Conservation (phyloP, 345 rosid species). For the Eutrema yunnanense region DNA sequence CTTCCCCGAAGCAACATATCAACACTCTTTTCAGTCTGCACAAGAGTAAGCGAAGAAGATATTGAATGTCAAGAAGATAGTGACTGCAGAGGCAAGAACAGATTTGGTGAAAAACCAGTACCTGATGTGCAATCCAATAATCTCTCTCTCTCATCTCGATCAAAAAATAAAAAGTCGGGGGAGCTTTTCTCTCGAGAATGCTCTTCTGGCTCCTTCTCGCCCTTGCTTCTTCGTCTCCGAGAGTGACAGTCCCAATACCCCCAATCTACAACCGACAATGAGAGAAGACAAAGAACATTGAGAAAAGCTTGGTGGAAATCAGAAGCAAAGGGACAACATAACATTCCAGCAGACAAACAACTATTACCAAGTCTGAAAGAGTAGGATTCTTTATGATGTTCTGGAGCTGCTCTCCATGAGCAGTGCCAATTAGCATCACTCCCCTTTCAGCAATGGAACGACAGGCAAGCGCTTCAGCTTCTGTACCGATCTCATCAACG, state of each 20-base stretch:
- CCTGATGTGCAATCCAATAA: slow-evolving; percentile 58
- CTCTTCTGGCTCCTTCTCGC: slow-evolving; percentile 57
- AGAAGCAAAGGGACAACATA: not conserved
- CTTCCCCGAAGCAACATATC: slow-evolving; percentile 55
- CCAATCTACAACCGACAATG: slow-evolving; percentile 46
- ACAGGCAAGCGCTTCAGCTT: slow-evolving; percentile 63
- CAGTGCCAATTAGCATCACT: slow-evolving; percentile 61
- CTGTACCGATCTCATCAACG: slow-evolving; percentile 66
- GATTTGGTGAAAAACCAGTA: slow-evolving; percentile 3
- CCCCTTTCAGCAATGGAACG: slow-evolving; percentile 66
- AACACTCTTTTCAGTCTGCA: slow-evolving; percentile 66
- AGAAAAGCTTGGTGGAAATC: not conserved
- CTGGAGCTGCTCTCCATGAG: slow-evolving; percentile 61
- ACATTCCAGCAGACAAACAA: not conserved
- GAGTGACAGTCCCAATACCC: slow-evolving; percentile 52
- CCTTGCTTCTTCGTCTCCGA: slow-evolving; percentile 69
- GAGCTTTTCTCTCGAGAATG: slow-evolving; percentile 59
- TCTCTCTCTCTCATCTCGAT: slow-evolving; percentile 65
- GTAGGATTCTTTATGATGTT: slow-evolving; percentile 55
- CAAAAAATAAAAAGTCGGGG: slow-evolving; percentile 66
- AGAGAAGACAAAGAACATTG: not conserved
- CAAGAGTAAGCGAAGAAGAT: not conserved
- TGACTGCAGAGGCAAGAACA: not conserved
- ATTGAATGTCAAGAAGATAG: not conserved
- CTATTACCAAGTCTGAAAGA: slow-evolving; percentile 49